Percentiles rank a stretch among this genome's conserved stretches.
Conservation (phyloP, 2,329 filamentous ascomycete genomes). For the Neopestalotiopsis sp. region DNA sequence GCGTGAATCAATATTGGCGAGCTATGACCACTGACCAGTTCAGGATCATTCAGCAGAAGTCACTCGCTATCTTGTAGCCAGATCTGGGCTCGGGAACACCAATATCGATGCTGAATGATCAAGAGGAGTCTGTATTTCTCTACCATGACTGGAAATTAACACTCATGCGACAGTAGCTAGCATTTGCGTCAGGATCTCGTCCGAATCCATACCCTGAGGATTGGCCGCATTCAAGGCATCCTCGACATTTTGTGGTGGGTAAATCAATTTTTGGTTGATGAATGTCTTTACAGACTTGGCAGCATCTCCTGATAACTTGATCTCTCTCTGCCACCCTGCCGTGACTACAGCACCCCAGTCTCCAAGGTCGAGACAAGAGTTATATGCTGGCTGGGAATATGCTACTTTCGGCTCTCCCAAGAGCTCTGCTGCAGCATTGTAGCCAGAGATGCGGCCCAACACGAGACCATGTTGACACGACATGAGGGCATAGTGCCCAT, state of each 20-base stretch:
- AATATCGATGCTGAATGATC: background rate
- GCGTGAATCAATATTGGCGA: no score
- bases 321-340: conserved; percentile 38
- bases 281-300: conserved; percentile 41
- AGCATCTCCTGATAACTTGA: conserved; percentile 31
- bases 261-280: conserved; percentile 42
- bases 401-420: conserved; percentile 29
- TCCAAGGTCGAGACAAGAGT: conserved; percentile 44
- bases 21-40: no score
- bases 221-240: conserved; percentile 33
- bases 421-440: conserved; percentile 42
- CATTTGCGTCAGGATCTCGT: conserved; percentile 2
- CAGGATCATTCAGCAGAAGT: background rate
- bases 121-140: background rate
- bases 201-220: conserved; percentile 22
- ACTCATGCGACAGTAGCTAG: background rate
- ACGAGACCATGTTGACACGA: conserved; percentile 45
- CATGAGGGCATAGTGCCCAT: conserved; percentile 40
- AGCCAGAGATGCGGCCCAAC: conserved; percentile 40
- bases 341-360: conserved; percentile 35
- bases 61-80: background rate
- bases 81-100: background rate
- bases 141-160: background rate
- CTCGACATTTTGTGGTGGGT: conserved; percentile 33
- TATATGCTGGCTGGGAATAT: conserved; percentile 39